These are phyloP conservation scores for Pythium aphanidermatum DNA, from an alignment of 352 stramenopile species.

Conservation along the genomic window DNA sequence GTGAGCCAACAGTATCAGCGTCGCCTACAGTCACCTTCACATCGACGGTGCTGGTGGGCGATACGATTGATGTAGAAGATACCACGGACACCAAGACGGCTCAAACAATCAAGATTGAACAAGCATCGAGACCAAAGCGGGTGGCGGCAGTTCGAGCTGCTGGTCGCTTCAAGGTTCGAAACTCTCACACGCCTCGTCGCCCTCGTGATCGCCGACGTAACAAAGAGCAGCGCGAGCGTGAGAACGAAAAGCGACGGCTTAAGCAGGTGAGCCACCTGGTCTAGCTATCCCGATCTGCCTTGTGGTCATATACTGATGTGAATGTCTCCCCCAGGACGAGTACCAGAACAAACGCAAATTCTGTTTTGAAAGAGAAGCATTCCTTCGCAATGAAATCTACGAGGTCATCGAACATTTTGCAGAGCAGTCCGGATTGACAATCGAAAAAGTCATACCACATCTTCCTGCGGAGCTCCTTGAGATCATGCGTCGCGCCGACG, in stretches of 20 bases:
- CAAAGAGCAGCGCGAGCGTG: conserved; percentile 11
- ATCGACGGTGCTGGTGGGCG: too few relatives aligned
- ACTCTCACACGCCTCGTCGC: not conserved
- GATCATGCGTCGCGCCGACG: conserved; percentile 5
- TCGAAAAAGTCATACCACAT: not conserved
- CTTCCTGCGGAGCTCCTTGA: conserved; percentile 1
- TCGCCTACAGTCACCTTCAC: too few relatives aligned
- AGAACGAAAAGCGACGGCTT: conserved; percentile 13
- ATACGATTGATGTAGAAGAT: too few relatives aligned
- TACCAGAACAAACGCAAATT: not conserved
- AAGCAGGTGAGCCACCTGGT: conserved; percentile 9
- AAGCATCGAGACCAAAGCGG: not conserved
- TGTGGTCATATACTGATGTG: not conserved
- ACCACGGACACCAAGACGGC: too few relatives aligned
- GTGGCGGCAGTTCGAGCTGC: not conserved
- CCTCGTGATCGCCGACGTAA: conserved; percentile 12
- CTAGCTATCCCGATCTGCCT: not conserved
- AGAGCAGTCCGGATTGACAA: not conserved
- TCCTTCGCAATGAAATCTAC: conserved; percentile 2
- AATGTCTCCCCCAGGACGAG: not conserved
- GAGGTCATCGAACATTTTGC: not conserved
- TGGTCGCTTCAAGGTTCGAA: not conserved
- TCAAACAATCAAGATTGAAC: not conserved
- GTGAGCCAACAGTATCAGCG: too few relatives aligned
- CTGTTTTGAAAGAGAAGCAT: conserved; percentile 6